Conservation (phyloP, 352 stramenopile genomes). For the Thraustotheca clavata region DNA sequence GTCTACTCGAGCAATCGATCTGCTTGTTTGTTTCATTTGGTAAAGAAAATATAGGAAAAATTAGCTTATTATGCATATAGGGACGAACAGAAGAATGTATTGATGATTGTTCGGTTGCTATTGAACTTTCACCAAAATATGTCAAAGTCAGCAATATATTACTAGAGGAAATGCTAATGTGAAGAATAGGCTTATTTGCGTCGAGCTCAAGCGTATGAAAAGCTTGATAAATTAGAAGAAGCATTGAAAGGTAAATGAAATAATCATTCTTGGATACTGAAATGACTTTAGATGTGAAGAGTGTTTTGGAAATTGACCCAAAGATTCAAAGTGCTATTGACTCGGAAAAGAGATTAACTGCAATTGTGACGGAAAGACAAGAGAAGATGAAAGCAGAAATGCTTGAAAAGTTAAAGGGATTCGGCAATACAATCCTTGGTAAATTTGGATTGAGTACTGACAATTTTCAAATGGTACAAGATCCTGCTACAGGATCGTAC, state of each 20-base stretch:
- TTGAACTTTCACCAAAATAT: constrained; percentile 94
- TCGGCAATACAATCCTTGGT: constrained; percentile 97
- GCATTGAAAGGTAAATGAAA: constrained; percentile 66
- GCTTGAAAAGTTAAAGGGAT: constrained; percentile 96
- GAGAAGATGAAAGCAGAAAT: constrained; percentile 99
- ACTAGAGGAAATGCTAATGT: neutral
- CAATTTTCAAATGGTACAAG: constrained; percentile 99
- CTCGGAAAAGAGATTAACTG: constrained; percentile 72
- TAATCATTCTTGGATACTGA: constrained; percentile 19
- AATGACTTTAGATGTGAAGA: constrained; percentile 33
- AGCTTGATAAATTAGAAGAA: constrained; percentile 90
- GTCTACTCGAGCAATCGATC: constrained; percentile 84
- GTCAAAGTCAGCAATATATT: constrained; percentile 74
- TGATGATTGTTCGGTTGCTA: constrained; percentile 90
- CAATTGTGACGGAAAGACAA: constrained; percentile 88
- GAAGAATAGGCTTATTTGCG: constrained; percentile 67
- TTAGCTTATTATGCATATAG: constrained; percentile 13
- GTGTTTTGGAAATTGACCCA: constrained; percentile 90
- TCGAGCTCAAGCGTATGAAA: constrained; percentile 87
- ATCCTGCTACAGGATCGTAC: constrained; percentile 95
- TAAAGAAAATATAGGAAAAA: constrained; percentile 12
- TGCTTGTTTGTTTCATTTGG: constrained; percentile 61
- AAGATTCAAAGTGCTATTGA: constrained; percentile 43
- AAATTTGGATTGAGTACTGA: constrained; percentile 99
- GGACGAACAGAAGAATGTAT: constrained; percentile 82